Evolutionary conservation across 1,139 yeast species (phyloP).

Genomic region (Kurtzmaniella quercitrusa): DNA sequence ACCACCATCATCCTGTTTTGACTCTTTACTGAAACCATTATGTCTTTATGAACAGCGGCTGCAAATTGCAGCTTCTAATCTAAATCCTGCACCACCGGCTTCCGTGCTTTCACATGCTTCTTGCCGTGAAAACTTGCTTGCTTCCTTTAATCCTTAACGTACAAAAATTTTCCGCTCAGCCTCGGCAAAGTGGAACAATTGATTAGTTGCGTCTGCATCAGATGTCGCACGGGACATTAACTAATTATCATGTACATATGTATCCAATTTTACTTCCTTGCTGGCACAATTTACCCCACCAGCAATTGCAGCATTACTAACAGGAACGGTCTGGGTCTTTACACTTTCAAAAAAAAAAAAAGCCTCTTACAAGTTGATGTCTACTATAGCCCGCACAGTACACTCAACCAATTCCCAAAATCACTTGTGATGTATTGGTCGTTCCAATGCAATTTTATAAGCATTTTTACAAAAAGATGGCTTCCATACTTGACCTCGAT

Average conservation of each 20-base stretch:
- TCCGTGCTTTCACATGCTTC: background rate
- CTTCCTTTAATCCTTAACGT: background rate
- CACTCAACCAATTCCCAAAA: too few relatives aligned
- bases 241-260: background rate
- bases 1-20: background rate
- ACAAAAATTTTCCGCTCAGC: background rate
- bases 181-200: background rate
- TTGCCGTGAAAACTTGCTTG: background rate
- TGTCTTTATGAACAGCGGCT: background rate
- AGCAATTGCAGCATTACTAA: too few relatives aligned
- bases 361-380: too few relatives aligned
- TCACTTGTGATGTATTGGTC: too few relatives aligned
- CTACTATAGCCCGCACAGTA: too few relatives aligned
- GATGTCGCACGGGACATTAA: background rate
- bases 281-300: too few relatives aligned
- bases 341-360: too few relatives aligned
- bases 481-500: too few relatives aligned
- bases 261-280: too few relatives aligned
- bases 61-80: background rate
- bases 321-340: too few relatives aligned
- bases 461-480: too few relatives aligned
- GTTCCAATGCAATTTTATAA: too few relatives aligned
- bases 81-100: background rate
- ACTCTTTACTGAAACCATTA: background rate
- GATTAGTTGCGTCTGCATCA: background rate